Base-by-base conservation (phyloP, 31 red algal genomes). In the Asparagopsis taxiformis region DNA sequence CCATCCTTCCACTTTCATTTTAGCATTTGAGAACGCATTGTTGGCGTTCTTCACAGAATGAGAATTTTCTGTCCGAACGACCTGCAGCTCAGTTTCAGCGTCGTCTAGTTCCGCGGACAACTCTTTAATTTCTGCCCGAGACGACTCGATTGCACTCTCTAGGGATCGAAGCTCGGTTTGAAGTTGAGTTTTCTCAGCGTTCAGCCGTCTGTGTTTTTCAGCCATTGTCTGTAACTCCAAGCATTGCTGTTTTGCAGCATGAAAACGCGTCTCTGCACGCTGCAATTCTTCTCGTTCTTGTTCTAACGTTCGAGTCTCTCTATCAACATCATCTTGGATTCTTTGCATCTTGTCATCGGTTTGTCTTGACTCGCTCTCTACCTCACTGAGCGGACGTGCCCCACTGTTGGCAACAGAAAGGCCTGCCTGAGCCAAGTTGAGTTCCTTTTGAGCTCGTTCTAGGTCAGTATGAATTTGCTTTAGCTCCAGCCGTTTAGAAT, bases 121-220 rank as follows among this genome's bases (percentile, higher is more conserved):
- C 20, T 20, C 10, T 23, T 33, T 68, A 0, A 72, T 21, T 59
- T 59, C 53, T 2, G 62, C 17, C 34, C 34, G 22, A 7, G 66
- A 26, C 19, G 59, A 49, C 25, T 65, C 58, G 4, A 75, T 65
- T 19, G 38, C 29, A 31, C 33, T 31, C 29, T 75, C 81, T 50
- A 57, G 11, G 32, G 31, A 30, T 2, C 35, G 9, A 24, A 75
- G 66, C 15, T 31, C n/a, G 13, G 15, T 26, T 1, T 37, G 1
- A 2, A 88, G 31, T 11, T 80, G 59, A 23, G 69, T 54, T 35
- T 78, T 79, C 28, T 74, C 84, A 35, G 41, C 30, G 4, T 77
- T 54, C 26, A 88, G 53, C 25, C 75, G 65, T 62, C 62, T 88
- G 21, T 79, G 62, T 17, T 54, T 66, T 55, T 88, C 84, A 26